Evolutionary conservation across 2,329 filamentous ascomycete genomes (phyloP), one percentile per base, ranked within the genome.

Genomic region (Cladosporium sp.): DNA sequence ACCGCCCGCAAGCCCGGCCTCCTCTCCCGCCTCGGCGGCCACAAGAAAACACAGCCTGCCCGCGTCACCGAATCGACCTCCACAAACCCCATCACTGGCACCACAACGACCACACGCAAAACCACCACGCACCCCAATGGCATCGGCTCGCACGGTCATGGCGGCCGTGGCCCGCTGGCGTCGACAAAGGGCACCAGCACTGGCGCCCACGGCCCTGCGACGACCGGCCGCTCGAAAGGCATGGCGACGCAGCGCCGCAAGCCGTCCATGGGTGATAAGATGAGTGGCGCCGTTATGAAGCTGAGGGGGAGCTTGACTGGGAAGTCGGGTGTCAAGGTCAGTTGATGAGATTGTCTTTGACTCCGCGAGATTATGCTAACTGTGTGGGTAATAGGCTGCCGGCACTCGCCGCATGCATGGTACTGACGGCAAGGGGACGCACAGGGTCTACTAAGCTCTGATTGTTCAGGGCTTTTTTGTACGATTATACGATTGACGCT

Each of bases 211-310:
- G 48, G 48, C 8, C 41, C 48, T 16, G 68, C 71, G 13, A 63
- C 77, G 46, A 72, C 72, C 2, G 72, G 73, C 13, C 78, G 82
- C 56, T 83, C 86, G 66, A 32, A 31, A 5, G 43, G 22, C 19
- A 34, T 32, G 37, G 19, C 44, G 2, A 40, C 38, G 16, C 85
- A 88, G 50, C 80, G 81, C 66, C 82, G 86, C 63, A 81, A 84
- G 62, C 77, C 81, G 3, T 81, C 77, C 37, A 74, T 91, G 59
- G 85, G 85, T 43, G 87, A 92, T 73, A 92, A 91, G 71, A 78
- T 92, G 61, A 84, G 80, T 46, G 88, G 88, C 14, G 87, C 86
- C 0, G 74, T 92, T 68, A 76, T 87, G 73, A 88, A 81, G 74
- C 70, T 92, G 58, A 83, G 82, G 69, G 87, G 88, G 7, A 81